These are phyloP conservation scores for Septoria linicola DNA, from an alignment of 2,329 filamentous ascomycete species.

Conservation along the genomic window DNA sequence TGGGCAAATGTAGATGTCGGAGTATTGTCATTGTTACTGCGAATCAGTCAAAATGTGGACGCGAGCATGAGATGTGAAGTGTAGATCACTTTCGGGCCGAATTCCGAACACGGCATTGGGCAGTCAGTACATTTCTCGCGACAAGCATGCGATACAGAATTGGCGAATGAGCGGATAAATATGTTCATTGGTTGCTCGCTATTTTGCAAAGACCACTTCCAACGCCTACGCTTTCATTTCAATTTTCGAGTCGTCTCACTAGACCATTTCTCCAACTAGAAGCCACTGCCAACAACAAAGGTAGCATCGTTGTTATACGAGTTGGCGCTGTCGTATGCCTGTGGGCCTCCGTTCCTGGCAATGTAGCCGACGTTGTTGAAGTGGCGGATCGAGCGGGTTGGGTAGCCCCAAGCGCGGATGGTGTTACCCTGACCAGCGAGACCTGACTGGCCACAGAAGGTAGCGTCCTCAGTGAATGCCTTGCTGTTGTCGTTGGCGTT, in stretches of 20 bases:
- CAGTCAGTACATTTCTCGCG: no score
- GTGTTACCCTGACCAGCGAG: constrained; percentile 54
- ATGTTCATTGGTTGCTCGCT: no score
- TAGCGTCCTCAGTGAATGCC: constrained; percentile 60
- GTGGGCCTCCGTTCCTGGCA: constrained; percentile 57
- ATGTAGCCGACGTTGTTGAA: constrained; percentile 50
- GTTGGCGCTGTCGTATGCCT: constrained; percentile 51
- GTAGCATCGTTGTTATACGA: constrained; percentile 58
- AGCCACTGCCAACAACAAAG: constrained; percentile 48
- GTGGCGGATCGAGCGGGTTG: constrained; percentile 60
- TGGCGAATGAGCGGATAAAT: no score
- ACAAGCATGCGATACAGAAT: no score
- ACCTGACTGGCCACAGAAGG: constrained; percentile 58
- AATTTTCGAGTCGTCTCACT: no score
- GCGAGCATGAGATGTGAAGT: no score
- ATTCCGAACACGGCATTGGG: no score
- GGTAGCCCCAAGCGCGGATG: constrained; percentile 60
- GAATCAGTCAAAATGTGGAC: no score
- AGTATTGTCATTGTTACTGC: constrained; percentile 47
- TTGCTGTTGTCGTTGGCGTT: constrained; percentile 56
- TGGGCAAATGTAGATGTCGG: constrained; percentile 60
- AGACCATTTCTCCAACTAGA: constrained; percentile 34
- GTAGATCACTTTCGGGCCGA: no score
- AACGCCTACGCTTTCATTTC: not conserved
- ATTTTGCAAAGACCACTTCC: no score